These are phyloP conservation scores for Yamadazyma diddensiae DNA, from an alignment of 1,139 yeast genomes.

Conservation along the genomic window DNA sequence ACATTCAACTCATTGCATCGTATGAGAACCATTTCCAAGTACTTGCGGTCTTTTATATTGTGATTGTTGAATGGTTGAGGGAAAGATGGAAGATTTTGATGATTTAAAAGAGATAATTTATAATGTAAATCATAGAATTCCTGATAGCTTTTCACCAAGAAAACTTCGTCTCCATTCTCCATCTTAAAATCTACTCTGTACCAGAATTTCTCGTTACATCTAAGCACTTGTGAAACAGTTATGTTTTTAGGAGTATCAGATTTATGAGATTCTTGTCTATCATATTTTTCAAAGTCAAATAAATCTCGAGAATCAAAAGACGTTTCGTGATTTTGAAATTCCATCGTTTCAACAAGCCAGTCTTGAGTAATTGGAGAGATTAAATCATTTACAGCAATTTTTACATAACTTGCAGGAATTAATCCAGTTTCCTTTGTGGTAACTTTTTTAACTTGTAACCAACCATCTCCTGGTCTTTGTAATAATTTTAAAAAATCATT, in stretches of 20 bases:
- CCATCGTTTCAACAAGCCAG: conserved; percentile 31
- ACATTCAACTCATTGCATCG: conserved; percentile 34
- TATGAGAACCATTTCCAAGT: conserved; percentile 20
- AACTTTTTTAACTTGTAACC: conserved; percentile 41
- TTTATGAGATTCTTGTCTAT: conserved; percentile 14
- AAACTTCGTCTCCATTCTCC: conserved; percentile 28
- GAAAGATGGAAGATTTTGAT: conserved; percentile 27
- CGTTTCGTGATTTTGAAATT: conserved; percentile 2
- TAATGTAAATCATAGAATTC: conserved; percentile 43
- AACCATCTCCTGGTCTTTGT: conserved; percentile 41
- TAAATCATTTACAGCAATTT: conserved; percentile 41
- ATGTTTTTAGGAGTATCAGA: conserved; percentile 23
- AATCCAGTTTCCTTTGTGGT: conserved; percentile 34
- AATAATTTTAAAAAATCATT: conserved; percentile 40
- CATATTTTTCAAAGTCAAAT: conserved; percentile 15
- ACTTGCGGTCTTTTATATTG: conserved; percentile 13
- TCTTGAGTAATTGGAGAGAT: conserved; percentile 35
- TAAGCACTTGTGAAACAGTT: conserved; percentile 33
- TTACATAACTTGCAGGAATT: conserved; percentile 43
- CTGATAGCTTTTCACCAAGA: conserved; percentile 39
- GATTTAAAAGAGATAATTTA: conserved; percentile 16
- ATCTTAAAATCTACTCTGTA: conserved; percentile 39
- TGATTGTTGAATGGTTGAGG: conserved; percentile 34
- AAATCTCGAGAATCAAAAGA: conserved; percentile 10
- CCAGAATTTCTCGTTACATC: conserved; percentile 38